Conservation (phyloP, 169 alveolate species). For the Blepharisma undulans region DNA sequence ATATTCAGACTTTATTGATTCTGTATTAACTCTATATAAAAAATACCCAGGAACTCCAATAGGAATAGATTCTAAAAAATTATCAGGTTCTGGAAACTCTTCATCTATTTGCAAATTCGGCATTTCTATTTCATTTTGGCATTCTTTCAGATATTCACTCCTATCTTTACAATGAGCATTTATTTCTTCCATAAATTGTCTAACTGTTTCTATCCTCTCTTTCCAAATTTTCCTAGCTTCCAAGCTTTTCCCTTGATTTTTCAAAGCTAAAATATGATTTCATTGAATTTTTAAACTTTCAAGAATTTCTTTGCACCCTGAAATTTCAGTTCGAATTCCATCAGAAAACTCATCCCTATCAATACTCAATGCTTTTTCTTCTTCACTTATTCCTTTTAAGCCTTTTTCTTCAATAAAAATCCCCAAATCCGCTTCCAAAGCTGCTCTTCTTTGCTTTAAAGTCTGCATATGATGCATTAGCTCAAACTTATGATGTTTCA, state of each 20-base stretch:
- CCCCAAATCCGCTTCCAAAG: slow-evolving; percentile 6
- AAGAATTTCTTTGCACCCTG: not conserved
- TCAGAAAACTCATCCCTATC: not conserved
- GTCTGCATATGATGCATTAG: not conserved
- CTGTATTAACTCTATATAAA: not conserved
- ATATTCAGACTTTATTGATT: not conserved
- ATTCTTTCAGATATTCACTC: not conserved
- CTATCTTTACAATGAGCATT: not conserved
- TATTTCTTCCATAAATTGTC: not conserved
- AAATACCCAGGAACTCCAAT: slow-evolving; percentile 5
- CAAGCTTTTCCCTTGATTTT: not conserved
- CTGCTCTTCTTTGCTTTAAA: not conserved
- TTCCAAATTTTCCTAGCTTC: not conserved
- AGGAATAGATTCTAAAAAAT: not conserved
- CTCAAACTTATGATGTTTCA: slow-evolving; percentile 21
- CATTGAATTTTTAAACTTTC: not conserved
- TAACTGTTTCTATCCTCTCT: not conserved
- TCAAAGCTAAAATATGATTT: not conserved
- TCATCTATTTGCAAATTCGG: not conserved
- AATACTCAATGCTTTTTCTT: not conserved
- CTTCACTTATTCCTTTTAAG: not conserved
- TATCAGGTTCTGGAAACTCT: not conserved
- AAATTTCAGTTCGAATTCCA: not conserved
- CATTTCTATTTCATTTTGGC: not conserved
- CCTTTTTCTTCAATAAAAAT: not conserved